phyloP scores from a whole-genome alignment of 352 stramenopile genomes.

The Globisporangium recalcitrans region DNA sequence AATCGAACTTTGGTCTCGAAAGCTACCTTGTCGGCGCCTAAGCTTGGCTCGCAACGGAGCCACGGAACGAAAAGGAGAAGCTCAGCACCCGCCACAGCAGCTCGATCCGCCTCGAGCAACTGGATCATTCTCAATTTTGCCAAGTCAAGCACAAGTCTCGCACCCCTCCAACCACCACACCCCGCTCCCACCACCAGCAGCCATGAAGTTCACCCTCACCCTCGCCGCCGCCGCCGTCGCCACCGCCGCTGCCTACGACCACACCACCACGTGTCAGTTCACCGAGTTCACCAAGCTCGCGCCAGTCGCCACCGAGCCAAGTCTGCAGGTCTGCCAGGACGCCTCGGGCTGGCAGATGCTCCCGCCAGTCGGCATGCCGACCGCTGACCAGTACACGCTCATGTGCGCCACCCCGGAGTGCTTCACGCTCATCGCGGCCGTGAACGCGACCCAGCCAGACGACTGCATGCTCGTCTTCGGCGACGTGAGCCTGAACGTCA shows the following conservation, averaged over 20 bases:
- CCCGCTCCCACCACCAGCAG: not conserved
- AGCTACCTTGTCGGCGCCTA: not conserved
- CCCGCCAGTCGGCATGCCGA: not conserved
- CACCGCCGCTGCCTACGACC: conserved; percentile 7
- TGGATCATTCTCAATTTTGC: not conserved
- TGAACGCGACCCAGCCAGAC: not conserved
- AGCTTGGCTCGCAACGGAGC: not conserved
- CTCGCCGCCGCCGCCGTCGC: conserved; percentile 8
- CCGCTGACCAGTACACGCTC: not conserved
- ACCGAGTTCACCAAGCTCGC: conserved; percentile 4
- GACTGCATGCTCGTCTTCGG: not conserved
- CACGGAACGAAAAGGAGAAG: not conserved
- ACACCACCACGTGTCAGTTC: conserved; percentile 3
- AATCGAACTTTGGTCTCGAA: not conserved
- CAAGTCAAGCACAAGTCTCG: not conserved
- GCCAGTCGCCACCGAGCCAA: not conserved
- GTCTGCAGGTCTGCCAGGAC: not conserved
- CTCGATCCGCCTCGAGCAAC: not conserved
- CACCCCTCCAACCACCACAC: not conserved
- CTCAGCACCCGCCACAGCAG: not conserved
- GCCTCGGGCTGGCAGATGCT: not conserved
- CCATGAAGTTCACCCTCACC: conserved; percentile 10
- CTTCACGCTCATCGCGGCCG: not conserved
- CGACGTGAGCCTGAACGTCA: not conserved
- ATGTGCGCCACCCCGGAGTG: not conserved